phyloP scores from a whole-genome alignment of 2,329 filamentous ascomycete species.

The Blastomyces silverae region DNA sequence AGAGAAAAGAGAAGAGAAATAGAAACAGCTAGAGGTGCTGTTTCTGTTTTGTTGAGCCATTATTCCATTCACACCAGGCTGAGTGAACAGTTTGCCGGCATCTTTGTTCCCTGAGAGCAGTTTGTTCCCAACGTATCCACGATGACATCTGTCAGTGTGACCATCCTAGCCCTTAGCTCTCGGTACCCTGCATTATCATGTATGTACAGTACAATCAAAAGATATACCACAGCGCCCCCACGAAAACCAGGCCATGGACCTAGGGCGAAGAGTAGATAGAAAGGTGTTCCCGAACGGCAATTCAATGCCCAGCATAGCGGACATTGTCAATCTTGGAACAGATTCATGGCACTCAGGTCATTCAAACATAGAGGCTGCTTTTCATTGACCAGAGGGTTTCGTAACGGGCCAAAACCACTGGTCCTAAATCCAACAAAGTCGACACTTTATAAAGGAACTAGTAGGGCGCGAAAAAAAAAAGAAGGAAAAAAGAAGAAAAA shows the following conservation, averaged over 20 bases:
- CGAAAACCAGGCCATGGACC: neutral
- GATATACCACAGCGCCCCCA: neutral
- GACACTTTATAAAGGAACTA: neutral
- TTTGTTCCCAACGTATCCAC: slow-evolving; percentile 8
- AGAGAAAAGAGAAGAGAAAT: neutral
- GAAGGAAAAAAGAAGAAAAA: no score
- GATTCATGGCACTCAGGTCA: neutral
- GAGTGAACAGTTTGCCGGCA: slow-evolving; percentile 9
- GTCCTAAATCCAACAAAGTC: neutral
- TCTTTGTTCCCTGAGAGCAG: slow-evolving; percentile 11
- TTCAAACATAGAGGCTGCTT: neutral
- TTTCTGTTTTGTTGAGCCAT: neutral
- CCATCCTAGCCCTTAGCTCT: slow-evolving; percentile 1
- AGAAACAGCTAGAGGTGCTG: neutral
- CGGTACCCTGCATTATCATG: slow-evolving; percentile 12
- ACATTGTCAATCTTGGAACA: neutral
- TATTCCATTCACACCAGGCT: neutral
- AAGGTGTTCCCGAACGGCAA: neutral
- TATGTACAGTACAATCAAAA: neutral
- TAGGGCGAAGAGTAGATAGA: neutral
- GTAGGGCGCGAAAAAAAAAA: no score
- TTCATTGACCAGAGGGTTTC: neutral
- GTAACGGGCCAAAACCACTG: neutral
- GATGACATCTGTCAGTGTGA: slow-evolving; percentile 5
- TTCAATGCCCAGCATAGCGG: neutral